phyloP scores from a whole-genome alignment of 768 basidiomycete species.

The Lactifluus subvellereus region DNA sequence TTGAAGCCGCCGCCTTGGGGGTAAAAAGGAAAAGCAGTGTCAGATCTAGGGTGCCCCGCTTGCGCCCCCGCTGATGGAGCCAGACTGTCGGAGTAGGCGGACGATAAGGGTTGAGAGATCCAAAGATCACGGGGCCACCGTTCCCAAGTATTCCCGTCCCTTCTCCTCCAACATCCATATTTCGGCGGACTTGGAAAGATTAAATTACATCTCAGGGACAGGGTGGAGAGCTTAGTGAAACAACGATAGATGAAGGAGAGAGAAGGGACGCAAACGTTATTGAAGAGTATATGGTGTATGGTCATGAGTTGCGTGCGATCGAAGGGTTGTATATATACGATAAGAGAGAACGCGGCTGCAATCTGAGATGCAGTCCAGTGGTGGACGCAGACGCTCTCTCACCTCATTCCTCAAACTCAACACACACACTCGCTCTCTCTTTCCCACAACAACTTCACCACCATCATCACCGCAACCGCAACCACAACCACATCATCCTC shows the following conservation, averaged over 20 bases:
- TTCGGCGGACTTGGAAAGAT: conserved; percentile 7
- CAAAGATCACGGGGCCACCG: conserved; percentile 17
- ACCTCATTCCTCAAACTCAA: conserved; percentile 1
- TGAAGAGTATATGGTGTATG: not conserved
- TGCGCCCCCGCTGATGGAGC: conserved; percentile 4
- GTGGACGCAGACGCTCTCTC: not conserved
- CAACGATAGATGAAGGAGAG: not conserved
- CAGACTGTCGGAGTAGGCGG: conserved; percentile 3
- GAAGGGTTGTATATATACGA: conserved; percentile 5
- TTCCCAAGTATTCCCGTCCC: conserved; percentile 5
- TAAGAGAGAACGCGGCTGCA: conserved; percentile 15
- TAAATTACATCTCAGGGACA: conserved; percentile 18
- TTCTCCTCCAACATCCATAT: not conserved
- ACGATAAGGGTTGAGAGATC: conserved; percentile 21
- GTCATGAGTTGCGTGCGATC: conserved; percentile 16
- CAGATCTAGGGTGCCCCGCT: conserved; percentile 17
- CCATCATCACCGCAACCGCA: not conserved
- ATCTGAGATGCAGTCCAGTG: conserved; percentile 16
- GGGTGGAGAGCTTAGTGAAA: not conserved
- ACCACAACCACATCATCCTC: not conserved
- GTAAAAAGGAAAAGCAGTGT: not conserved
- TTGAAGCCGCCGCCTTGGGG: not conserved
- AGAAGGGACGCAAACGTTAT: conserved; percentile 5
- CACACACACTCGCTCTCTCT: not conserved
- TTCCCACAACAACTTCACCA: conserved; percentile 10